A percentile compares a stretch with the other conserved stretches of the same genome.
phyloP scores from a whole-genome alignment of 2,329 filamentous ascomycete genomes.

The Coniochaeta prunicola region DNA sequence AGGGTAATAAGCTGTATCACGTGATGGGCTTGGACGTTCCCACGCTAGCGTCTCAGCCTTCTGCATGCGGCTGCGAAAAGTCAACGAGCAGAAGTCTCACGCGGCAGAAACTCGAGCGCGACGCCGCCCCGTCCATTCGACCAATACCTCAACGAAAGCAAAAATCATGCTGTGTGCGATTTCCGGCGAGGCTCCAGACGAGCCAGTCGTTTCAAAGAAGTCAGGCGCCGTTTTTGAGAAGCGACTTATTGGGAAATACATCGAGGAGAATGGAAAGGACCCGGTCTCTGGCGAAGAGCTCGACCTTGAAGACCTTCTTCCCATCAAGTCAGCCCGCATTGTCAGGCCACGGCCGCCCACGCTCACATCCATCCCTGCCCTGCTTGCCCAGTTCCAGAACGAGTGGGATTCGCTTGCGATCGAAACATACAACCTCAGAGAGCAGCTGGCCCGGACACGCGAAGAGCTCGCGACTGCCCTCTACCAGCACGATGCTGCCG shows the following conservation, averaged over 20 bases:
- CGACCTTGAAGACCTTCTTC: slow-evolving; percentile 75
- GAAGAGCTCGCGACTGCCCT: slow-evolving; percentile 91
- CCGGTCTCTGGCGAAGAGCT: slow-evolving; percentile 84
- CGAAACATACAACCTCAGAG: slow-evolving; percentile 84
- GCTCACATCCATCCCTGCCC: slow-evolving; percentile 89
- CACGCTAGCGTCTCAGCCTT: slow-evolving; percentile 2
- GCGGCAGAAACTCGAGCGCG: not conserved
- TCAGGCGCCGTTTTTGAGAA: slow-evolving; percentile 92
- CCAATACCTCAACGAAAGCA: not conserved
- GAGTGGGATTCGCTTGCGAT: slow-evolving; percentile 95
- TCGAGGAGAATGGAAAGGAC: slow-evolving; percentile 87
- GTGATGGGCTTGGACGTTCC: not conserved
- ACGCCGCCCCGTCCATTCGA: not conserved
- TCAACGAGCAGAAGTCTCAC: slow-evolving; percentile 4
- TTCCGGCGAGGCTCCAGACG: slow-evolving; percentile 92
- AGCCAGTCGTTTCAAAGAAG: slow-evolving; percentile 91
- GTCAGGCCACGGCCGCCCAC: slow-evolving; percentile 87
- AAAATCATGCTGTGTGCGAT: slow-evolving; percentile 27
- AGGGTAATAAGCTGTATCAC: too few relatives aligned
- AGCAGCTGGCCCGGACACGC: slow-evolving; percentile 81
- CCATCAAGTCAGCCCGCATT: slow-evolving; percentile 74
- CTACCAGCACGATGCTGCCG: slow-evolving; percentile 96
- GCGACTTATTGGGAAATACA: slow-evolving; percentile 89
- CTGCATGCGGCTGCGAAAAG: slow-evolving; percentile 4
- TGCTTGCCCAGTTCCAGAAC: slow-evolving; percentile 92